phyloP scores from a whole-genome alignment of 345 rosid genomes.

The Raphanus sativus region DNA sequence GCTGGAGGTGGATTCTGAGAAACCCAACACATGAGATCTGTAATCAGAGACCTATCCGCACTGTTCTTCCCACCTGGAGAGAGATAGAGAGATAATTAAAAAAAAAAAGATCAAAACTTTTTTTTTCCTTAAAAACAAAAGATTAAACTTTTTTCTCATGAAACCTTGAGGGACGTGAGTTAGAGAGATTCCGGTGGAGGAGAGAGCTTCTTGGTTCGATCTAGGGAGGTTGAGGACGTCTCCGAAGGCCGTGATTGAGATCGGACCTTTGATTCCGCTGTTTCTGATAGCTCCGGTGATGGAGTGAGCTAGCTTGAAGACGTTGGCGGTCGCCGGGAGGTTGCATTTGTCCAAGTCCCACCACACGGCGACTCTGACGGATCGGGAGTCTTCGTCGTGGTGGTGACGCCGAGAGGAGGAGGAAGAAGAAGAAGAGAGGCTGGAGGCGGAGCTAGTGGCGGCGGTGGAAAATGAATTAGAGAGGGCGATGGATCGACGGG shows the following conservation, averaged over 20 bases:
- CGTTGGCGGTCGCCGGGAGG: constrained; percentile 62
- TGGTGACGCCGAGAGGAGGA: constrained; percentile 32
- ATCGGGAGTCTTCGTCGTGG: constrained; percentile 56
- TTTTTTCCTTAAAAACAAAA: neutral
- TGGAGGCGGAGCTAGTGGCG: constrained; percentile 20
- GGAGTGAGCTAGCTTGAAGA: constrained; percentile 49
- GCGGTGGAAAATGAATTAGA: constrained; percentile 32
- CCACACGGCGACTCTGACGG: constrained; percentile 85
- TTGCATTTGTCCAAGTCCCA: constrained; percentile 91
- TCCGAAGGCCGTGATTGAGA: constrained; percentile 87
- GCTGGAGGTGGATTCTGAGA: constrained; percentile 97
- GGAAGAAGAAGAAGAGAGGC: neutral
- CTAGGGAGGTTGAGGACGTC: constrained; percentile 65
- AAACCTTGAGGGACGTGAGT: constrained; percentile 74
- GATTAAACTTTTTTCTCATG: neutral
- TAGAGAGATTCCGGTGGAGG: constrained; percentile 73
- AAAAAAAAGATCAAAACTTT: neutral
- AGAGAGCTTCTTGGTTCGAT: constrained; percentile 71
- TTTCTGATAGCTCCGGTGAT: constrained; percentile 68
- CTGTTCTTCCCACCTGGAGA: constrained; percentile 78
- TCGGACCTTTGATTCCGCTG: constrained; percentile 83
- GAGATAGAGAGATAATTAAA: neutral
- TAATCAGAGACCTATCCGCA: constrained; percentile 71
- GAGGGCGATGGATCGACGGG: constrained; percentile 31
- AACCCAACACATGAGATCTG: constrained; percentile 84